These are phyloP conservation scores for Trypanosoma scelopori DNA, from an alignment of 208 protist genomes.

Conservation along the genomic window DNA sequence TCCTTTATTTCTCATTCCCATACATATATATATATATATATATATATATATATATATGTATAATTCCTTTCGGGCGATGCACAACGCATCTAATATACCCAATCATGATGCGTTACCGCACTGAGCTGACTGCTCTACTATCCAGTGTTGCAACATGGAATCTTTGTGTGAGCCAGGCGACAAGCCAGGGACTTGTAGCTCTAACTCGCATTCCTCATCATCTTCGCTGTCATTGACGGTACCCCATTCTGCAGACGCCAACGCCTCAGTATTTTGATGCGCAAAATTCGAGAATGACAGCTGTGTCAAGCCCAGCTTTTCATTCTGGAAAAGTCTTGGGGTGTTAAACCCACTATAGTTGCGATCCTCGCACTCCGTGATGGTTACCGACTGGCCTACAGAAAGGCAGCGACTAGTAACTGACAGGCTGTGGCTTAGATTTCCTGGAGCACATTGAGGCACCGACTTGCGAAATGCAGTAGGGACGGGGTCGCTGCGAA, in stretches of 20 bases:
- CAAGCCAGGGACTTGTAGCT: background rate
- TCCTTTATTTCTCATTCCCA: background rate
- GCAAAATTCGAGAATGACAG: conserved; percentile 4
- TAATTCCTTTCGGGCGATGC: background rate
- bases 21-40: too few relatives aligned
- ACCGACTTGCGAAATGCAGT: conserved; percentile 1
- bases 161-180: background rate
- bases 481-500: conserved; percentile 26
- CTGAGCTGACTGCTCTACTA: conserved; percentile 1
- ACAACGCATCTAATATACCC: background rate
- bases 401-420: background rate
- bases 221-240: background rate
- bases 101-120: background rate
- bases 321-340: background rate
- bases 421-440: background rate
- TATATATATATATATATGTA: too few relatives aligned
- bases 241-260: background rate
- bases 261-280: background rate
- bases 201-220: too few relatives aligned
- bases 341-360: background rate
- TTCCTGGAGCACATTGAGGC: background rate
- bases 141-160: background rate
- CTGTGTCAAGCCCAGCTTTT: background rate
- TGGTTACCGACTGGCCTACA: background rate
- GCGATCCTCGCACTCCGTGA: background rate